phyloP scores from a whole-genome alignment of 1,284 basidiomycete genomes.

The Leccinum pallidistipes region DNA sequence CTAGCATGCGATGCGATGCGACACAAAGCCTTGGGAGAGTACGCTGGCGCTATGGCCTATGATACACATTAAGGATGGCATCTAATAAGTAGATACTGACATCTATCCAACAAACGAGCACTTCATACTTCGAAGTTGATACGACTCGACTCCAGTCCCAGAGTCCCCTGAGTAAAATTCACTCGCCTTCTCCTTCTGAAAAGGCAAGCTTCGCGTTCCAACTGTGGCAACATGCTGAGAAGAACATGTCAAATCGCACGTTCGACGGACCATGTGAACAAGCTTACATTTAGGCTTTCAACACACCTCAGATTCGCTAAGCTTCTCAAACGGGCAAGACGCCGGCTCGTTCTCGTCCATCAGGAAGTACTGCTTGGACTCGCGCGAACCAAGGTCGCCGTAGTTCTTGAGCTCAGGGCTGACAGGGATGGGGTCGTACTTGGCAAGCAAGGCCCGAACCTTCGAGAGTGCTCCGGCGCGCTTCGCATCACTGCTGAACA shows the following conservation, averaged over 20 bases:
- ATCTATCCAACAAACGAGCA: neutral
- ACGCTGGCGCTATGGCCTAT: neutral
- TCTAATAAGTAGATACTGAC: neutral
- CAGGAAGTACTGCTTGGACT: slow-evolving; percentile 18
- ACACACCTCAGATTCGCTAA: too few species aligned
- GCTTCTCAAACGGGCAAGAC: too few species aligned
- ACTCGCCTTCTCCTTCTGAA: neutral
- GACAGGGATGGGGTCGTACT: slow-evolving; percentile 24
- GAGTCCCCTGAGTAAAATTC: neutral
- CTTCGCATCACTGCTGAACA: slow-evolving; percentile 24
- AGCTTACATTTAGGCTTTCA: too few species aligned
- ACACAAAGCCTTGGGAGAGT: neutral
- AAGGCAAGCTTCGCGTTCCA: neutral
- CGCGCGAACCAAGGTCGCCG: slow-evolving; percentile 21
- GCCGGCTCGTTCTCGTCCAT: too few species aligned
- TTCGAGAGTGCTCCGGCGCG: slow-evolving; percentile 19
- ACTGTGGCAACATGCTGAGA: neutral
- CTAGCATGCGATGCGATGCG: too few species aligned
- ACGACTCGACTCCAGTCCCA: neutral
- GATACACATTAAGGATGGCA: neutral
- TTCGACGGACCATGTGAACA: too few species aligned
- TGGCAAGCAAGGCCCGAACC: slow-evolving; percentile 19
- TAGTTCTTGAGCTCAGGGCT: slow-evolving; percentile 27
- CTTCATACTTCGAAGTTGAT: neutral
- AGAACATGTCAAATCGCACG: too few species aligned